A percentile compares a stretch with the other conserved stretches of the same genome.
Evolutionary conservation across 2,329 filamentous ascomycete species (phyloP).

Genomic region (Gaeumannomyces sp.): DNA sequence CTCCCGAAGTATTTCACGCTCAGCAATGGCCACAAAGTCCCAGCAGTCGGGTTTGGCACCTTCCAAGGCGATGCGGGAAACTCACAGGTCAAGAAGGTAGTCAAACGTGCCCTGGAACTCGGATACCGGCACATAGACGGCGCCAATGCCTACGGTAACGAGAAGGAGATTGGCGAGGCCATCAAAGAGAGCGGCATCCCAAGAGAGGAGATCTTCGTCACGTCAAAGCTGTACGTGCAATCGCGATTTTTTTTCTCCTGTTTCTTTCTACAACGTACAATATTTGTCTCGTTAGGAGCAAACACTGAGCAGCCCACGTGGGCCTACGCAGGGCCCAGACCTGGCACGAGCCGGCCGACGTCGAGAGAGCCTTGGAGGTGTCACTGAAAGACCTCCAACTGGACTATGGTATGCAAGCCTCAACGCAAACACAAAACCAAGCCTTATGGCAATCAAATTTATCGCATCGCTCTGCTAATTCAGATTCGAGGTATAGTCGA

Average conservation of each 20-base stretch:
- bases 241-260: not conserved
- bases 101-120: constrained; percentile 1
- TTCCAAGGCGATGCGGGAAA: constrained; percentile 1
- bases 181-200: constrained; percentile 46
- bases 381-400: not conserved
- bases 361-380: not conserved
- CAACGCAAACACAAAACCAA: no score
- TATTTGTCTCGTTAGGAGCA: no score
- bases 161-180: constrained; percentile 53
- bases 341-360: constrained; percentile 3
- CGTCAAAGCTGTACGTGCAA: constrained; percentile 19
- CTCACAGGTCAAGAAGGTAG: not conserved
- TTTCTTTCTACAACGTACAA: not conserved
- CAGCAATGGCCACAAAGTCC: not conserved
- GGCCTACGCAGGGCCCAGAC: not conserved
- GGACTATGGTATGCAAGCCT: not conserved
- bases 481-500: not conserved
- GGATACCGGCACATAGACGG: constrained; percentile 54
- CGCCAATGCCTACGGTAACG: constrained; percentile 59
- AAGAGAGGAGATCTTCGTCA: constrained; percentile 52
- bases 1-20: not conserved
- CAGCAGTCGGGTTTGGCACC: constrained; percentile 4
- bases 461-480: not conserved
- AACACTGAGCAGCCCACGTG: not conserved
- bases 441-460: not conserved